Conservation (phyloP, 352 stramenopile genomes). For the Globisporangium carolinianum region DNA sequence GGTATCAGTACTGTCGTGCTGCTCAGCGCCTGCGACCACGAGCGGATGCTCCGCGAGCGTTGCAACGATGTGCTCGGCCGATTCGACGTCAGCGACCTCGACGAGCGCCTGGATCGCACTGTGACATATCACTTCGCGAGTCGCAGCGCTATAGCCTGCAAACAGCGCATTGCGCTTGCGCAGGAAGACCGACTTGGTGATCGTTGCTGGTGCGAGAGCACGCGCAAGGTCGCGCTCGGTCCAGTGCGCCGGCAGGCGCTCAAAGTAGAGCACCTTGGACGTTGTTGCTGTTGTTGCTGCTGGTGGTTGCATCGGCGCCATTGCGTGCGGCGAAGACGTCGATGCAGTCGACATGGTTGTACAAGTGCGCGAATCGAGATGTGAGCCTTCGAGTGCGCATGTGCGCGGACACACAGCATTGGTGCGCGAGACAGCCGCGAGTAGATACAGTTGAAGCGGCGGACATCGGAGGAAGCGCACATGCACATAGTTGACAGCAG, state of each 20-base stretch:
- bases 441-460: too few species aligned
- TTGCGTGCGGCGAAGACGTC: background rate
- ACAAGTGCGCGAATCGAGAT: background rate
- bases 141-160: conserved; percentile 25
- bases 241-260: conserved; percentile 37
- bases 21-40: conserved; percentile 4
- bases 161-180: conserved; percentile 52
- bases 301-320: too few species aligned
- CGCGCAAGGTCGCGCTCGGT: conserved; percentile 29
- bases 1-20: background rate
- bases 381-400: too few species aligned
- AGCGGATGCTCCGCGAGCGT: conserved; percentile 20
- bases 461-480: too few species aligned
- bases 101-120: conserved; percentile 41
- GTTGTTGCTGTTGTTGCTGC: too few species aligned
- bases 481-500: too few species aligned
- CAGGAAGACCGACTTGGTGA: conserved; percentile 38
- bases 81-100: conserved; percentile 27
- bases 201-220: conserved; percentile 15
- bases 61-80: conserved; percentile 22
- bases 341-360: background rate
- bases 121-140: conserved; percentile 22
- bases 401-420: too few species aligned
- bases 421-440: too few species aligned
- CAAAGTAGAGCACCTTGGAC: conserved; percentile 52